Conservation (phyloP, 2,329 filamentous ascomycete species). For the Exophiala sideris region DNA sequence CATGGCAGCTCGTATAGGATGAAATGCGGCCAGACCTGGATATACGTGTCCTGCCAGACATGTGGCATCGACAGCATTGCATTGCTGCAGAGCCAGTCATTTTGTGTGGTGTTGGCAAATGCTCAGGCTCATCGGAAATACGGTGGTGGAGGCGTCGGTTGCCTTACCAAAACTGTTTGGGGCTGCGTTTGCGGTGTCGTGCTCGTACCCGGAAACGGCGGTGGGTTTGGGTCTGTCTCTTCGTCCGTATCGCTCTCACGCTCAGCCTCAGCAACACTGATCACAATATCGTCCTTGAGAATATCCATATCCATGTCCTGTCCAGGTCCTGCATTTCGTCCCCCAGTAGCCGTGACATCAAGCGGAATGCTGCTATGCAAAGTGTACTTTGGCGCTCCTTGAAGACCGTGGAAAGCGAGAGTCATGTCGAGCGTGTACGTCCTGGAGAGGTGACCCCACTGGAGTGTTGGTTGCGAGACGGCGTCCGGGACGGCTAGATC, state of each 20-base stretch:
- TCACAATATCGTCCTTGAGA: conserved; percentile 3
- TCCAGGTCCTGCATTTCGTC: not conserved
- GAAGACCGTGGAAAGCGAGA: conserved; percentile 15
- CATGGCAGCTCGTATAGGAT: no score
- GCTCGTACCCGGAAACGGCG: not conserved
- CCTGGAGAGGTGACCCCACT: conserved; percentile 13
- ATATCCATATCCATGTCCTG: conserved; percentile 2
- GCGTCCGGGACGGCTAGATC: conserved; percentile 19
- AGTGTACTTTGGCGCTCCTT: conserved; percentile 19
- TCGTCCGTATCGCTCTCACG: conserved; percentile 2
- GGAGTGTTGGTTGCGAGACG: conserved; percentile 17
- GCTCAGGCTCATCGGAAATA: conserved; percentile 18
- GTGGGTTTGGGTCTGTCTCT: not conserved
- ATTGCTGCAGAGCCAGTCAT: no score
- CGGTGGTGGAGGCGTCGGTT: conserved; percentile 15
- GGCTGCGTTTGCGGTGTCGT: not conserved
- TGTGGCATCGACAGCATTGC: no score
- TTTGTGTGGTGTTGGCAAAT: no score
- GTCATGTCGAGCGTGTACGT: conserved; percentile 18
- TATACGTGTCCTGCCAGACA: no score
- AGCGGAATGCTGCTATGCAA: conserved; percentile 11
- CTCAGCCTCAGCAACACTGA: conserved; percentile 5
- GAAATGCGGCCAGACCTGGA: no score
- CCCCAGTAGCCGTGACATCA: conserved; percentile 1
- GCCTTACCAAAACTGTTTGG: not conserved